Conservation (phyloP, 108 stramenopile species). For the Mediolabrus comicus region DNA sequence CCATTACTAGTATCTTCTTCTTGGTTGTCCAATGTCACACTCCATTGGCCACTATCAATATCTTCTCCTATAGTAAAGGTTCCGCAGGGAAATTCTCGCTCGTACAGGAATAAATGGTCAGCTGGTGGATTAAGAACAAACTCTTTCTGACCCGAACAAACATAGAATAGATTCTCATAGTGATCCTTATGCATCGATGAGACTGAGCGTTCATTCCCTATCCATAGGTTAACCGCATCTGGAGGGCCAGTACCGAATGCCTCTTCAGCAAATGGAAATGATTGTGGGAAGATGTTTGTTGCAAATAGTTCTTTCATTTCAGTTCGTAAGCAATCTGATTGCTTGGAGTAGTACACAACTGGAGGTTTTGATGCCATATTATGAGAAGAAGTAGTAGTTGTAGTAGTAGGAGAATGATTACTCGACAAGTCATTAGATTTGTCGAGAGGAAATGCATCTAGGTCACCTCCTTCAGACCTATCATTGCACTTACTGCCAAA, state of each 20-base stretch:
- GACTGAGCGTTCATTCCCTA: conserved; percentile 86
- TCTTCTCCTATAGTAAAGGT: conserved; percentile 26
- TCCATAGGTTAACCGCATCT: conserved; percentile 96
- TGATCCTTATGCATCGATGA: conserved; percentile 96
- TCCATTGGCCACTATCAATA: conserved; percentile 1
- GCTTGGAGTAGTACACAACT: conserved; percentile 78
- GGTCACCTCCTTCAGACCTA: conserved; percentile 16
- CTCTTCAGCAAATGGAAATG: conserved; percentile 56
- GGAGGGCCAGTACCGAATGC: conserved; percentile 72
- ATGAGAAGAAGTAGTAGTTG: not conserved
- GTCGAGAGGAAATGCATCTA: conserved; percentile 1
- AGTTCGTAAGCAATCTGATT: conserved; percentile 81
- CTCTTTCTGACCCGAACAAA: conserved; percentile 89
- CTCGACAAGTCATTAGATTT: not conserved
- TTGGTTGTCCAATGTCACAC: not conserved
- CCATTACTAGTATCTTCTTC: conserved; percentile 12
- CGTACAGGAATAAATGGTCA: conserved; percentile 74
- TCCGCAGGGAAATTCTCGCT: conserved; percentile 50
- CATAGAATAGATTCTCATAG: conserved; percentile 94
- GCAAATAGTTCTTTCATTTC: conserved; percentile 46
- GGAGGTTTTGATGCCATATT: conserved; percentile 1
- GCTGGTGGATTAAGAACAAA: conserved; percentile 91
- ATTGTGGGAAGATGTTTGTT: conserved; percentile 41
- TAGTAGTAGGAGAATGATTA: too few species aligned
- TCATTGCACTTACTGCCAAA: not conserved